A percentile compares a stretch with the other conserved stretches of the same genome.
phyloP scores from a whole-genome alignment of 1,284 basidiomycete species.

The Ceratobasidium sp. region DNA sequence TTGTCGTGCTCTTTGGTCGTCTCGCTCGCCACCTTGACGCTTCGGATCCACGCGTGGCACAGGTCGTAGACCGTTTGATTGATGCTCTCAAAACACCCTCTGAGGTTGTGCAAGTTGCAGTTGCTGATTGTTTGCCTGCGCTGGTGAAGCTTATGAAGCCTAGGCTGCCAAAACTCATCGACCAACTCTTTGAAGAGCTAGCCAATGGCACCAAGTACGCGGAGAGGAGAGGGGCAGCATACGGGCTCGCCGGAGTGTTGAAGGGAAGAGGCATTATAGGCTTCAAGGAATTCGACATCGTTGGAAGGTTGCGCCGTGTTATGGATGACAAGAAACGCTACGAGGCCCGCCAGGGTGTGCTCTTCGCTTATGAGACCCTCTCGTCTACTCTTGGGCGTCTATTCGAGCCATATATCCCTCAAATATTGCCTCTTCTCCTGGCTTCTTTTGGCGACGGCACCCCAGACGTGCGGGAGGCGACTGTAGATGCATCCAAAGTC shows the following conservation, averaged over 20 bases:
- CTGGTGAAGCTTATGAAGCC: slow-evolving; percentile 79
- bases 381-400: slow-evolving; percentile 85
- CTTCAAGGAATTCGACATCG: slow-evolving; percentile 86
- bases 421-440: slow-evolving; percentile 87
- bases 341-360: slow-evolving; percentile 90
- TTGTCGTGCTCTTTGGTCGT: slow-evolving; percentile 94
- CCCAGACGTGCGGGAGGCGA: slow-evolving; percentile 93
- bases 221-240: slow-evolving; percentile 91
- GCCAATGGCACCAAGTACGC: slow-evolving; percentile 88
- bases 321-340: slow-evolving; percentile 91
- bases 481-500: slow-evolving; percentile 90
- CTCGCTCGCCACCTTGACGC: slow-evolving; percentile 88
- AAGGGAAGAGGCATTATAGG: slow-evolving; percentile 88
- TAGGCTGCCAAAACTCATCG: slow-evolving; percentile 75
- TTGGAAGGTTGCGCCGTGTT: slow-evolving; percentile 78
- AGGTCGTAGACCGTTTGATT: slow-evolving; percentile 90
- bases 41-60: slow-evolving; percentile 78
- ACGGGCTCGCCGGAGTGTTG: slow-evolving; percentile 93
- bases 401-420: slow-evolving; percentile 95
- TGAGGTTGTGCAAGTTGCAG: slow-evolving; percentile 96
- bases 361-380: slow-evolving; percentile 96
- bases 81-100: slow-evolving; percentile 94
- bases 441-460: slow-evolving; percentile 90
- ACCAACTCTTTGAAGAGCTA: slow-evolving; percentile 80
- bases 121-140: slow-evolving; percentile 93